These are phyloP conservation scores for Pythium phragmiticola DNA, from an alignment of 352 stramenopile species.

Conservation along the genomic window DNA sequence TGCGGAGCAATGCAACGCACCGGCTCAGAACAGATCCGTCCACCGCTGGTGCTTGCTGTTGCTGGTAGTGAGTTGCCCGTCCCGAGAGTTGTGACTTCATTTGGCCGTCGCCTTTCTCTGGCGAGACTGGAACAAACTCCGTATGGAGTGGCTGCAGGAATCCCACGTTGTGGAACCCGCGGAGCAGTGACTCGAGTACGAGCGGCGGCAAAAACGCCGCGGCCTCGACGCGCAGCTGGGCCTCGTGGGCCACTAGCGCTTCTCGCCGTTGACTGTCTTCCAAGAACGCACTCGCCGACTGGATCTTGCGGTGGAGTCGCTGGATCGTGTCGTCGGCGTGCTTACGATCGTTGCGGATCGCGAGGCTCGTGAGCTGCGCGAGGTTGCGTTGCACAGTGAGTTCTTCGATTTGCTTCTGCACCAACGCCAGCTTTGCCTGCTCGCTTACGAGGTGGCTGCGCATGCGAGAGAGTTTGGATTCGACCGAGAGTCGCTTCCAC, in stretches of 20 bases:
- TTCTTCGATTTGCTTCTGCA: conserved; percentile 61
- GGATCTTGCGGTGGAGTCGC: conserved; percentile 51
- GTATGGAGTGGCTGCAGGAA: conserved; percentile 55
- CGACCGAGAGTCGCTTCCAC: conserved; percentile 44
- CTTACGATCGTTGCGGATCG: conserved; percentile 60
- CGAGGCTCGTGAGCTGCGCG: conserved; percentile 47
- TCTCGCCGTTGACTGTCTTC: conserved; percentile 49
- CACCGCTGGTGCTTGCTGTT: background rate
- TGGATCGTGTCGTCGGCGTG: conserved; percentile 51
- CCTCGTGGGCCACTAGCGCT: conserved; percentile 55
- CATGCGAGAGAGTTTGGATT: conserved; percentile 33
- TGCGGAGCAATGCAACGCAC: background rate
- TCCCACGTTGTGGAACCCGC: conserved; percentile 57
- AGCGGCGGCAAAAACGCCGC: conserved; percentile 58
- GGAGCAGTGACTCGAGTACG: conserved; percentile 66
- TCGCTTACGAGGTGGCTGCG: conserved; percentile 41
- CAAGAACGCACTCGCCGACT: conserved; percentile 53
- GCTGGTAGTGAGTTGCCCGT: background rate
- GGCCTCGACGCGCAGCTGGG: conserved; percentile 62
- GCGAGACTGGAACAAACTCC: conserved; percentile 14
- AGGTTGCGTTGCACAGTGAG: conserved; percentile 46
- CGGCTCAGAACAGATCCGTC: conserved; percentile 1
- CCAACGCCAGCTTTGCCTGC: conserved; percentile 29
- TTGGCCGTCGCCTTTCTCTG: background rate
- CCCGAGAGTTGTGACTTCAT: background rate